phyloP scores from a whole-genome alignment of 148 eudicot genomes.

The Arctostaphylos glauca region DNA sequence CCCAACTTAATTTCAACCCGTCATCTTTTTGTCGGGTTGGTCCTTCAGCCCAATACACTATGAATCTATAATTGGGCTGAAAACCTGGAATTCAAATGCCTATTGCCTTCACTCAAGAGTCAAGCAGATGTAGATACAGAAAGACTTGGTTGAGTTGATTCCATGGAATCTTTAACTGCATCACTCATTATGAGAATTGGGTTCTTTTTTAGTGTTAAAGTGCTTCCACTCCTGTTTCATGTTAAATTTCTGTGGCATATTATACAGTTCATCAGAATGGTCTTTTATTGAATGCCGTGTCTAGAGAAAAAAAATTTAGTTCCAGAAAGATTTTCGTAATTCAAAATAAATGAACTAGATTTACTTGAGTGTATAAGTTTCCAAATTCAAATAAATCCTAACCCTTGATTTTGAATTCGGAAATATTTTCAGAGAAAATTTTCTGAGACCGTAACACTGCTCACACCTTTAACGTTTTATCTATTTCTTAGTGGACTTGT shows the following conservation, averaged over 20 bases:
- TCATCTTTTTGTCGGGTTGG: neutral
- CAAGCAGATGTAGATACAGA: neutral
- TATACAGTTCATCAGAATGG: neutral
- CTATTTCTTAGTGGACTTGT: neutral
- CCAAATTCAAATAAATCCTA: too few species aligned
- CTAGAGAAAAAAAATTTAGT: neutral
- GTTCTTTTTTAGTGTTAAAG: neutral
- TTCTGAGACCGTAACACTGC: too few species aligned
- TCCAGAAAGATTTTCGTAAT: too few species aligned
- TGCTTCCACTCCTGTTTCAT: neutral
- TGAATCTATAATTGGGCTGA: neutral
- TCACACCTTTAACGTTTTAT: neutral
- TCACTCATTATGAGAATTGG: neutral
- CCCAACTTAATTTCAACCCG: too few species aligned
- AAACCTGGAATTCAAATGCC: neutral
- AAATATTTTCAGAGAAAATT: too few species aligned
- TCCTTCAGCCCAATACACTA: too few species aligned
- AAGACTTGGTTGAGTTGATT: too few species aligned
- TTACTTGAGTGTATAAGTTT: too few species aligned
- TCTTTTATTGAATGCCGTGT: too few species aligned
- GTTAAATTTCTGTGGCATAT: neutral
- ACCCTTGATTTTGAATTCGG: too few species aligned
- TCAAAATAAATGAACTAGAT: too few species aligned
- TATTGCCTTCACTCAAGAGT: neutral
- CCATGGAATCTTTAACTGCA: too few species aligned